Conservation (phyloP, 2,329 filamentous ascomycete genomes). For the Epichloe hybrida region DNA sequence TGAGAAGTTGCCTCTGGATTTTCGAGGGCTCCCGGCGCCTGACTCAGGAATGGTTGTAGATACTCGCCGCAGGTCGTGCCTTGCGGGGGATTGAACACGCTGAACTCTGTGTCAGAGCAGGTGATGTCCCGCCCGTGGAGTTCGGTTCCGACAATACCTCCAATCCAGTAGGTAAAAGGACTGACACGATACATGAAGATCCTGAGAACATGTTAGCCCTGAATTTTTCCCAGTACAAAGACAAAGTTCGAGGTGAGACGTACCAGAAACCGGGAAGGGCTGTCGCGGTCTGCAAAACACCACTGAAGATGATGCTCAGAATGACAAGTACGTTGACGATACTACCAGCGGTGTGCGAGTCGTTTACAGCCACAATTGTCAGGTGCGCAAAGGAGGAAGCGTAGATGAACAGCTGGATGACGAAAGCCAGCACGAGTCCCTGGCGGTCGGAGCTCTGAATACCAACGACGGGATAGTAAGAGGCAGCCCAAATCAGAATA, state of each 20-base stretch:
- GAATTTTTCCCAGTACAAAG: not conserved
- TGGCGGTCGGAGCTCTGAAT: constrained; percentile 40
- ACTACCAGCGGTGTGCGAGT: constrained; percentile 53
- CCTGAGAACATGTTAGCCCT: constrained; percentile 15
- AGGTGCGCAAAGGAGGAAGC: constrained; percentile 61
- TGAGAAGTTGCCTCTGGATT: constrained; percentile 40
- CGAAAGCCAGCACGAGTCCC: constrained; percentile 51
- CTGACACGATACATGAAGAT: constrained; percentile 59
- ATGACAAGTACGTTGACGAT: constrained; percentile 47
- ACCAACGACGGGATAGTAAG: constrained; percentile 53
- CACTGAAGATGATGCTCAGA: constrained; percentile 47
- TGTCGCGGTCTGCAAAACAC: constrained; percentile 46
- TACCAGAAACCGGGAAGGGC: constrained; percentile 53
- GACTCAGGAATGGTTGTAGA: constrained; percentile 39
- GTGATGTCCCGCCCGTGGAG: constrained; percentile 39
- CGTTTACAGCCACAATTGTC: constrained; percentile 55
- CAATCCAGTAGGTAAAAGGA: constrained; percentile 56
- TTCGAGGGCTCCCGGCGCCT: constrained; percentile 43
- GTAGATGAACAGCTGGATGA: constrained; percentile 55
- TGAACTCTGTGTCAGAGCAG: constrained; percentile 43
- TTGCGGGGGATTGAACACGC: constrained; percentile 51
- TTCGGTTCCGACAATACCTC: constrained; percentile 53
- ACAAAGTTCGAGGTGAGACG: not conserved
- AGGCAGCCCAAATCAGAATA: constrained; percentile 48
- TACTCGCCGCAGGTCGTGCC: constrained; percentile 52